Evolutionary conservation across 768 basidiomycete species (phyloP).

Genomic region (Suillus placidus): DNA sequence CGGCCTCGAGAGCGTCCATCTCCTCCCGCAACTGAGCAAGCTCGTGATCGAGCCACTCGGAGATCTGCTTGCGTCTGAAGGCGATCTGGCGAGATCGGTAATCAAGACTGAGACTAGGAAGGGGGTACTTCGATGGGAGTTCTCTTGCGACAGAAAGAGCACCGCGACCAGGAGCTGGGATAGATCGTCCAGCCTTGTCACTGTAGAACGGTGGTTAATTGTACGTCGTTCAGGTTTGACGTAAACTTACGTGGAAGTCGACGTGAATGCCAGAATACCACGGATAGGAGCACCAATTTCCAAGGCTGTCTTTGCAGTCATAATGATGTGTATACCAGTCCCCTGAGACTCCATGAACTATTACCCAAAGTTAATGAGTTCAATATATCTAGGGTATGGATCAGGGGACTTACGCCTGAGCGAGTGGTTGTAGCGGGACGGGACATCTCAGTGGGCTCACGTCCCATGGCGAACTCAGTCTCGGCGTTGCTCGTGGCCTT

Average conservation of each 20-base stretch:
- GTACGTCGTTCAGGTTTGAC: background rate
- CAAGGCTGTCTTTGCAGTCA: slow-evolving; percentile 95
- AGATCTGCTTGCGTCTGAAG: slow-evolving; percentile 95
- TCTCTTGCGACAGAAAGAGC: slow-evolving; percentile 89
- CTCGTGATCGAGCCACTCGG: slow-evolving; percentile 93
- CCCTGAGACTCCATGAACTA: slow-evolving; percentile 98
- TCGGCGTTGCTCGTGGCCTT: slow-evolving; percentile 98
- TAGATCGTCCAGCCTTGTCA: slow-evolving; percentile 97
- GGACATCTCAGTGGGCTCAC: slow-evolving; percentile 99
- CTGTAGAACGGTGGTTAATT: slow-evolving; percentile 41
- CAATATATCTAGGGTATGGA: slow-evolving; percentile 9
- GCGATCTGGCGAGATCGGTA: slow-evolving; percentile 93
- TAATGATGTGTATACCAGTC: slow-evolving; percentile 94
- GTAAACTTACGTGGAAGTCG: slow-evolving; percentile 83
- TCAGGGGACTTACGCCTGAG: slow-evolving; percentile 67
- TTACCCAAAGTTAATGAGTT: slow-evolving; percentile 13
- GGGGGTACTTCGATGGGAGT: slow-evolving; percentile 74
- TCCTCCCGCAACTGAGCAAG: slow-evolving; percentile 84
- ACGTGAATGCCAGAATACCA: slow-evolving; percentile 92
- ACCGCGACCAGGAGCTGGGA: slow-evolving; percentile 96
- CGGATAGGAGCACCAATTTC: slow-evolving; percentile 94
- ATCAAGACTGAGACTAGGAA: slow-evolving; percentile 78
- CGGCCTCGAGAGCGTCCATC: slow-evolving; percentile 57
- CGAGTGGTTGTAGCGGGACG: slow-evolving; percentile 96
- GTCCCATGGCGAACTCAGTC: slow-evolving; percentile 98